Conservation (phyloP, 176 grass and related monocot species). For the Pontederia paniculata region DNA sequence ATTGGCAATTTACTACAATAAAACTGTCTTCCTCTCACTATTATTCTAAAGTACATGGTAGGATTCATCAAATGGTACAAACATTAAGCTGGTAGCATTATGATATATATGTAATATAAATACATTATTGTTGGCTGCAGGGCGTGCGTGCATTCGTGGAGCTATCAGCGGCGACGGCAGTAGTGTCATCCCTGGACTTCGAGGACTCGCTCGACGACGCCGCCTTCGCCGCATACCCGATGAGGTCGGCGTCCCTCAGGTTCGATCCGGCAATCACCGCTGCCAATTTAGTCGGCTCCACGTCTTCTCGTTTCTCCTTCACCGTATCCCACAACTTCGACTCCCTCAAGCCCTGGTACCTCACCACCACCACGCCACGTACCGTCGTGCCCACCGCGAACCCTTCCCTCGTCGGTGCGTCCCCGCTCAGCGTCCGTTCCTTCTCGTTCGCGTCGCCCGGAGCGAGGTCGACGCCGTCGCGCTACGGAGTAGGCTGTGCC, state of each 20-base stretch:
- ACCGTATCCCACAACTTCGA: constrained; percentile 51
- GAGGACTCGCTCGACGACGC: constrained; percentile 76
- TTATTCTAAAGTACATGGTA: too few relatives aligned
- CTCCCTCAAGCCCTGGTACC: constrained; percentile 93
- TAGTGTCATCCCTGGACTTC: constrained; percentile 74
- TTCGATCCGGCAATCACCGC: constrained; percentile 36
- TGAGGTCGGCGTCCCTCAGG: constrained; percentile 60
- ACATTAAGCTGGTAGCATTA: too few relatives aligned
- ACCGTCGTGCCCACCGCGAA: constrained; percentile 7
- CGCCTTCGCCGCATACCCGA: constrained; percentile 54
- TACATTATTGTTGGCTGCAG: constrained; percentile 26
- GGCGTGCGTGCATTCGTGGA: constrained; percentile 87
- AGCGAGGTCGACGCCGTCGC: neutral
- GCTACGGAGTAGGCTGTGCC: neutral
- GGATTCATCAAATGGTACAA: too few relatives aligned
- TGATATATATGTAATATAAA: too few relatives aligned
- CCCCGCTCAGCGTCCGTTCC: constrained; percentile 6
- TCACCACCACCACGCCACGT: constrained; percentile 5
- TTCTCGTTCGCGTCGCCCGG: constrained; percentile 7
- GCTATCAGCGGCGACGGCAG: constrained; percentile 42
- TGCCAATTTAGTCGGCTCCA: constrained; percentile 23
- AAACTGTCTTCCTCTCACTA: too few relatives aligned
- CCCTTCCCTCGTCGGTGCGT: neutral
- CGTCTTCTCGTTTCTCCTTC: constrained; percentile 85
- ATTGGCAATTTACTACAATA: too few relatives aligned